These are phyloP conservation scores for Crucibulum parvulum DNA, from an alignment of 1,284 basidiomycete genomes.

Conservation along the genomic window DNA sequence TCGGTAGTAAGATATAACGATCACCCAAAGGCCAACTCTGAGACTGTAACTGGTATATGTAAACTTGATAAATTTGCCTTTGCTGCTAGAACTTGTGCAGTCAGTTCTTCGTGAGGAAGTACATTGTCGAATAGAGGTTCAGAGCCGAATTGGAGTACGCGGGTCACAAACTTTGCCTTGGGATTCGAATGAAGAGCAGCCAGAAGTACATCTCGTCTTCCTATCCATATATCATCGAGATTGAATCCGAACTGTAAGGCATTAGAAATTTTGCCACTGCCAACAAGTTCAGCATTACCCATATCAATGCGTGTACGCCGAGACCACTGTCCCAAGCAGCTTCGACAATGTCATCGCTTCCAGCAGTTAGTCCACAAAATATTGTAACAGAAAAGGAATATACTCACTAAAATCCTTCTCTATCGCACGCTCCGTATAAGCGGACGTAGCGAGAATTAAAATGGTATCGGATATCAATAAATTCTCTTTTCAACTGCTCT, in stretches of 20 bases:
- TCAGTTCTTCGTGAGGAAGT: constrained; percentile 53
- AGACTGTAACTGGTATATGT: constrained; percentile 65
- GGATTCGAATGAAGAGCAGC: constrained; percentile 65
- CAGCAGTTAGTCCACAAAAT: constrained; percentile 5
- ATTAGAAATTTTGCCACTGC: background rate
- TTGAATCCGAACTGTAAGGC: constrained; percentile 66
- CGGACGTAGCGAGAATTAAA: constrained; percentile 72
- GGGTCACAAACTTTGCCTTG: constrained; percentile 71
- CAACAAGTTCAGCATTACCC: constrained; percentile 45
- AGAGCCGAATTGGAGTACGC: constrained; percentile 72
- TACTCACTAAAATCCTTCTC: constrained; percentile 62
- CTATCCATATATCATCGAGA: constrained; percentile 58
- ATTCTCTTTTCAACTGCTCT: constrained; percentile 56
- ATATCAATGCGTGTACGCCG: constrained; percentile 71
- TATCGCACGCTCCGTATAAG: constrained; percentile 67
- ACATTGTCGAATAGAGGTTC: constrained; percentile 70
- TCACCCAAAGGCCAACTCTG: constrained; percentile 41
- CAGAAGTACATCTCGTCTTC: constrained; percentile 61
- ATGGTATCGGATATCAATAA: constrained; percentile 58
- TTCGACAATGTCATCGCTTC: constrained; percentile 64
- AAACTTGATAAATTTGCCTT: constrained; percentile 54
- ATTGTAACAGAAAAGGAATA: constrained; percentile 3
- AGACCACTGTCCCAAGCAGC: constrained; percentile 67
- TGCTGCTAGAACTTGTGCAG: constrained; percentile 53
- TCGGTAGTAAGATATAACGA: background rate